phyloP scores from a whole-genome alignment of 2,329 filamentous ascomycete species.

The Periconia sp. region DNA sequence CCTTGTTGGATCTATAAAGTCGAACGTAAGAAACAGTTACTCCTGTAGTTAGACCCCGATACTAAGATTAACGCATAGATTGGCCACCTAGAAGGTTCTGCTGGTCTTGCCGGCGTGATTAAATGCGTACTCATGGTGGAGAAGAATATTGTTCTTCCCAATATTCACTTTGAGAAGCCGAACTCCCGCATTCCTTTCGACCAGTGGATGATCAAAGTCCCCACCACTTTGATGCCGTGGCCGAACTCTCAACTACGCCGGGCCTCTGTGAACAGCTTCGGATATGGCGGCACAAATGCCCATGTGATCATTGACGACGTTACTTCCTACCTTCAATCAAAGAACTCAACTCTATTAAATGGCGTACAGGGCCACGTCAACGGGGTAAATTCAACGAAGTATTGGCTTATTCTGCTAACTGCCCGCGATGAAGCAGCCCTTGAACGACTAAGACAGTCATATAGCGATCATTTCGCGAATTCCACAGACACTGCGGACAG shows the following conservation, averaged over 20 bases:
- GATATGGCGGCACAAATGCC: constrained; percentile 21
- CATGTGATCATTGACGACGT: constrained; percentile 18
- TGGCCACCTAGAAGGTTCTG: constrained; percentile 47
- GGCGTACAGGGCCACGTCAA: background rate
- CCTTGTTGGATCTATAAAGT: background rate
- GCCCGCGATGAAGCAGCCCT: background rate
- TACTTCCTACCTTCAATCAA: background rate
- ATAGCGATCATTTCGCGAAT: background rate
- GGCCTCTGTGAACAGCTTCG: constrained; percentile 19
- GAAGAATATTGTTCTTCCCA: constrained; percentile 35
- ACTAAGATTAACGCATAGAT: constrained; percentile 18
- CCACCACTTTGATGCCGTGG: constrained; percentile 11
- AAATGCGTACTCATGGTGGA: constrained; percentile 49
- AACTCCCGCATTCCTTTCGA: constrained; percentile 15
- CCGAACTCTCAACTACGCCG: background rate
- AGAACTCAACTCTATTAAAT: background rate
- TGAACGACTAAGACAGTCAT: background rate
- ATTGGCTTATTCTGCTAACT: background rate
- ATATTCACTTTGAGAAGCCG: constrained; percentile 17
- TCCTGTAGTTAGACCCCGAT: background rate
- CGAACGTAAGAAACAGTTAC: constrained; percentile 2
- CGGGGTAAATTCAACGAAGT: background rate
- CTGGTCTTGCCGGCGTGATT: constrained; percentile 43
- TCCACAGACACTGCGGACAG: background rate
- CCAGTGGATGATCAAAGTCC: constrained; percentile 4